These are phyloP conservation scores for Vanderwaltozyma tropicalis DNA, from an alignment of 805 yeast species.

Conservation along the genomic window DNA sequence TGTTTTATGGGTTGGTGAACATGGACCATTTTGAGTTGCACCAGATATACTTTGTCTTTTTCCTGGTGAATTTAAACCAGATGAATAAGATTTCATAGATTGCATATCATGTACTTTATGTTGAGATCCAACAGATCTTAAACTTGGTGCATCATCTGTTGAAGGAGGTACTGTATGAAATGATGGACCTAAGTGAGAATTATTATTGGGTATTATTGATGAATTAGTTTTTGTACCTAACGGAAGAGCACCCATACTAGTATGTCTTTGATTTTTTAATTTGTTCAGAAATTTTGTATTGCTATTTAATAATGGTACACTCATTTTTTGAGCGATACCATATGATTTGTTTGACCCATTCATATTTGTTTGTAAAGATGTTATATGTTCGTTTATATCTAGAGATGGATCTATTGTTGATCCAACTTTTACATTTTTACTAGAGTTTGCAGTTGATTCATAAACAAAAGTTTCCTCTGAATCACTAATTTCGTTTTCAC, in stretches of 20 bases:
- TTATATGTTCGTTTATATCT: neutral
- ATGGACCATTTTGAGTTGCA: constrained; percentile 6
- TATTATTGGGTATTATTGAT: constrained; percentile 6
- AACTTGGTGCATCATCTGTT: constrained; percentile 14
- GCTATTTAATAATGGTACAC: constrained; percentile 25
- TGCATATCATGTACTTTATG: constrained; percentile 13
- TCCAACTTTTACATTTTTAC: constrained; percentile 12
- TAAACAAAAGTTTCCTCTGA: constrained; percentile 95
- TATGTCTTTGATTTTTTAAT: constrained; percentile 25
- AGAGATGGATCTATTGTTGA: constrained; percentile 1
- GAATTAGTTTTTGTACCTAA: neutral
- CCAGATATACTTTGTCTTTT: constrained; percentile 18
- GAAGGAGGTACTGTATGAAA: neutral
- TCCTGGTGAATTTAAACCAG: constrained; percentile 18
- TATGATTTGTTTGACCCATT: constrained; percentile 6
- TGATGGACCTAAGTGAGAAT: constrained; percentile 1
- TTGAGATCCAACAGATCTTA: constrained; percentile 9
- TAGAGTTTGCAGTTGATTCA: constrained; percentile 38
- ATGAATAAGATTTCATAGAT: constrained; percentile 17
- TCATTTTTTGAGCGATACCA: constrained; percentile 25
- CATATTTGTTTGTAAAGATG: neutral
- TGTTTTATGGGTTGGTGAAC: constrained; percentile 2
- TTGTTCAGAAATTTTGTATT: constrained; percentile 16
- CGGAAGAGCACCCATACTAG: constrained; percentile 25
- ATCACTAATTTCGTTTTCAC: constrained; percentile 77